Conservation (phyloP, 192 early-diverging fungal genomes). For the Obelidium mucronatum region DNA sequence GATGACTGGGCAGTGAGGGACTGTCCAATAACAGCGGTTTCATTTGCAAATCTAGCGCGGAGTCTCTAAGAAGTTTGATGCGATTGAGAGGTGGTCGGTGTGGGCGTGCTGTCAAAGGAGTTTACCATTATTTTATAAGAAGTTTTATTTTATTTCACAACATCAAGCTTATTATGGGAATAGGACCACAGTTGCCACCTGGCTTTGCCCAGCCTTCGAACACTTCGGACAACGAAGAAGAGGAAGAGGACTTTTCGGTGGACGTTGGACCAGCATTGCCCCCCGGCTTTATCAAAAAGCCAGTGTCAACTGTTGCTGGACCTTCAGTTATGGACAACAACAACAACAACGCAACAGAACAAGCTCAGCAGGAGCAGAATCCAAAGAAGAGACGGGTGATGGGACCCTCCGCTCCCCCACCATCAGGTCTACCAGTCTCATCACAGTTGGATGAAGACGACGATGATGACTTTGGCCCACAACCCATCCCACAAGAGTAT, state of each 20-base stretch:
- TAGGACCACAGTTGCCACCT: constrained; percentile 21
- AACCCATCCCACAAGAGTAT: constrained; percentile 31
- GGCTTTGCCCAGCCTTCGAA: not conserved
- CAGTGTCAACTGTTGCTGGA: not conserved
- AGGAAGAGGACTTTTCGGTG: not conserved
- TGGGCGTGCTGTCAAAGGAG: no score
- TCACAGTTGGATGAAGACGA: not conserved
- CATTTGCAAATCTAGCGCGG: constrained; percentile 13
- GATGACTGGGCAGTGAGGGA: constrained; percentile 10
- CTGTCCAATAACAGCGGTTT: constrained; percentile 11
- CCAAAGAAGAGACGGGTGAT: constrained; percentile 19
- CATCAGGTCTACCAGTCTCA: not conserved
- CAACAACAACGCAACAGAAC: not conserved
- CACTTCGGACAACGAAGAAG: not conserved
- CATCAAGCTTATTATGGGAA: not conserved
- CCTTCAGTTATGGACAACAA: not conserved
- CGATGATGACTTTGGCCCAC: constrained; percentile 36
- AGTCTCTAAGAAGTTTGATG: constrained; percentile 29
- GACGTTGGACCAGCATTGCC: constrained; percentile 1
- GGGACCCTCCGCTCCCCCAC: constrained; percentile 19
- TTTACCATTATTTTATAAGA: no score
- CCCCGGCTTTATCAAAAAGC: not conserved
- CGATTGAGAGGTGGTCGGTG: not conserved
- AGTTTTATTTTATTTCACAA: not conserved
- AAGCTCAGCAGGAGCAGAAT: not conserved